phyloP scores from a whole-genome alignment of 768 basidiomycete genomes.

The Coprinopsis marcescibilis region DNA sequence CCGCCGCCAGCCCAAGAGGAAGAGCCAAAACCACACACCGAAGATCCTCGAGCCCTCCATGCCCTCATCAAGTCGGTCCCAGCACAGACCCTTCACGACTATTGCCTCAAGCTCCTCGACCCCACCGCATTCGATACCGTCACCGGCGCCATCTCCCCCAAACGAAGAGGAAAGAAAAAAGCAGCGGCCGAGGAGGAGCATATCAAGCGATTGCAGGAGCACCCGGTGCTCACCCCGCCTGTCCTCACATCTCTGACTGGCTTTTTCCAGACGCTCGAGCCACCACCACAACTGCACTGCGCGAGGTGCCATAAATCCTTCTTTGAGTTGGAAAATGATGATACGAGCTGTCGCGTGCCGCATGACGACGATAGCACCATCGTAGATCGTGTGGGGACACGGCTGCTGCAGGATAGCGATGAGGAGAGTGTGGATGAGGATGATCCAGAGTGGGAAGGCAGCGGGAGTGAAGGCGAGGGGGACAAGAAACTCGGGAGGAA shows the following conservation, averaged over 20 bases:
- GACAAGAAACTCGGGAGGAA: neutral
- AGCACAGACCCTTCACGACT: constrained; percentile 59
- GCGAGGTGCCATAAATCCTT: constrained; percentile 68
- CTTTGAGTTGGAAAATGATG: constrained; percentile 70
- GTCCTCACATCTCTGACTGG: constrained; percentile 42
- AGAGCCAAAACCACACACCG: constrained; percentile 19
- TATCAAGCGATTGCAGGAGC: neutral
- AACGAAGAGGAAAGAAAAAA: neutral
- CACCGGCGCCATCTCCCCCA: constrained; percentile 11
- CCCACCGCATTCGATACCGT: constrained; percentile 28
- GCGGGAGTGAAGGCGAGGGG: neutral
- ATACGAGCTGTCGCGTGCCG: constrained; percentile 59
- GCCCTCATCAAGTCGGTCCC: constrained; percentile 56
- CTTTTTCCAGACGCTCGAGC: constrained; percentile 59
- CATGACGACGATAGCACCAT: constrained; percentile 81
- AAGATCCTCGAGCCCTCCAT: constrained; percentile 39
- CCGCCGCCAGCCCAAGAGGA: constrained; percentile 21
- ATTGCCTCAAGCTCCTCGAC: constrained; percentile 47
- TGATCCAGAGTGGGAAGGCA: constrained; percentile 12
- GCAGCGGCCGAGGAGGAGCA: neutral
- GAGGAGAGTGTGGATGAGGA: neutral
- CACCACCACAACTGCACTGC: constrained; percentile 69
- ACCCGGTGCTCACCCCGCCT: constrained; percentile 19
- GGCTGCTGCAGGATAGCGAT: neutral
- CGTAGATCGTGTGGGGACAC: constrained; percentile 51